Percentiles rank a stretch among this genome's conserved stretches.
Evolutionary conservation across 2,329 filamentous ascomycete genomes (phyloP).

Genomic region (Hymenoscyphus repandus): DNA sequence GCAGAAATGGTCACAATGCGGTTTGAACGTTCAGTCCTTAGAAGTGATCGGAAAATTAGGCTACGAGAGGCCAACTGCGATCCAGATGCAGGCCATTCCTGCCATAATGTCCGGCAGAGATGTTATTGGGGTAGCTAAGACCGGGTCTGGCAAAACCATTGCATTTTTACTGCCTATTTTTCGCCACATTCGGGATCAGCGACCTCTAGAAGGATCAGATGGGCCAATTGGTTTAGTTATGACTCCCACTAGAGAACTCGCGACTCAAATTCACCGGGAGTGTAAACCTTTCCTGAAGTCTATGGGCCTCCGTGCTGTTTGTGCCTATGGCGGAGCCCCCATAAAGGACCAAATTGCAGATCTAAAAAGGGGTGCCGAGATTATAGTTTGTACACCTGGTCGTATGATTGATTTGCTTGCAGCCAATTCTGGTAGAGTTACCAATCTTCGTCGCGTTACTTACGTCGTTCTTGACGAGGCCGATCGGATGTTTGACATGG

Average conservation of each 20-base stretch:
- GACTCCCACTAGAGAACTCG: conserved; percentile 90
- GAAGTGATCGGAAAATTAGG: conserved; percentile 78
- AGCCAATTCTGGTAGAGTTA: conserved; percentile 90
- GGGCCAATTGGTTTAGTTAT: conserved; percentile 86
- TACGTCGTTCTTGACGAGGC: conserved; percentile 97
- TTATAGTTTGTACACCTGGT: conserved; percentile 91
- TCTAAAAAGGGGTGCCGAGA: conserved; percentile 89
- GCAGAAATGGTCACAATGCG: conserved; percentile 94
- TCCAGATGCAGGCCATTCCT: conserved; percentile 92
- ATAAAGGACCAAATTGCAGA: conserved; percentile 98
- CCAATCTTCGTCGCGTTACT: conserved; percentile 81
- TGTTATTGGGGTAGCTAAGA: conserved; percentile 94
- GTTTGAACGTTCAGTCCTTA: conserved; percentile 77
- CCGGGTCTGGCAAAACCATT: conserved; percentile 94
- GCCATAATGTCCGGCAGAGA: conserved; percentile 94
- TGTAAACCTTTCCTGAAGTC: conserved; percentile 92
- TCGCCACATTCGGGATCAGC: conserved; percentile 92
- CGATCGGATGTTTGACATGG: conserved; percentile 99
- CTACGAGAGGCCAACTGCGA: conserved; percentile 85
- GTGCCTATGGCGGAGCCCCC: conserved; percentile 89
- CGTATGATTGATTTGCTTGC: conserved; percentile 93
- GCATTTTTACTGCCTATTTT: conserved; percentile 97
- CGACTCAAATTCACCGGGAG: conserved; percentile 88
- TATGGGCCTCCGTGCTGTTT: conserved; percentile 78
- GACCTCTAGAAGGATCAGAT: conserved; percentile 73